Evolutionary conservation across 2,329 filamentous ascomycete species (phyloP).

Genomic region (Neurospora crassa): DNA sequence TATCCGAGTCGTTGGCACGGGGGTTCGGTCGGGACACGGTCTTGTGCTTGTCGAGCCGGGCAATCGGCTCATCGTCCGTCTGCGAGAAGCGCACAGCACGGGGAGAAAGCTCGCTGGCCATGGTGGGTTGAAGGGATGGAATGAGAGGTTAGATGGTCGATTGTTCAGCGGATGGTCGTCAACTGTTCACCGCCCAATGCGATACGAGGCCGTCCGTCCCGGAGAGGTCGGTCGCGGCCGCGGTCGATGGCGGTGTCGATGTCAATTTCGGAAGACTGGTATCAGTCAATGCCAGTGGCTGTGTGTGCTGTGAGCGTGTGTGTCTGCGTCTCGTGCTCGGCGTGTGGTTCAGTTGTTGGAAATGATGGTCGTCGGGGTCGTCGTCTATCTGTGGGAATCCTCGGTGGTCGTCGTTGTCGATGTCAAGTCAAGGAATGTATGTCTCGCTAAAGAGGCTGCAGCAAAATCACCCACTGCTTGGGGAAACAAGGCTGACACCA

Average conservation of each 20-base stretch:
- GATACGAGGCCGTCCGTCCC: background rate
- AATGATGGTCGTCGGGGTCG: background rate
- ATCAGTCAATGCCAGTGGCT: background rate
- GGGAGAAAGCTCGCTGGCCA: constrained; percentile 40
- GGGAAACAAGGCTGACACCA: constrained; percentile 3
- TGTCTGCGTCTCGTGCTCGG: background rate
- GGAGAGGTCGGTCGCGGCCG: background rate
- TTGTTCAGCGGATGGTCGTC: background rate
- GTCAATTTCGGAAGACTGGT: background rate
- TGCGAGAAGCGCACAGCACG: constrained; percentile 48
- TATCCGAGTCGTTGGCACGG: constrained; percentile 36
- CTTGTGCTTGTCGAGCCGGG: constrained; percentile 32
- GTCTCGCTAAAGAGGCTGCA: background rate
- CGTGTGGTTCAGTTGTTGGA: background rate
- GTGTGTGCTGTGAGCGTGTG: background rate
- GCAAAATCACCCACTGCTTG: constrained; percentile 8
- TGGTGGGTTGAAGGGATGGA: constrained; percentile 7
- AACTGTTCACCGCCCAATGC: background rate
- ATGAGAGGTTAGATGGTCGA: background rate
- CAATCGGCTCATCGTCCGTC: constrained; percentile 33
- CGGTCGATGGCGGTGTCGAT: background rate
- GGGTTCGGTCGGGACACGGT: constrained; percentile 25
- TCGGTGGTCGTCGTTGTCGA: background rate
- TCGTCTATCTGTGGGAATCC: background rate
- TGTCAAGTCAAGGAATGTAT: background rate